Base-by-base conservation (phyloP, 2,329 filamentous ascomycete genomes). In the Nakataea oryzae region DNA sequence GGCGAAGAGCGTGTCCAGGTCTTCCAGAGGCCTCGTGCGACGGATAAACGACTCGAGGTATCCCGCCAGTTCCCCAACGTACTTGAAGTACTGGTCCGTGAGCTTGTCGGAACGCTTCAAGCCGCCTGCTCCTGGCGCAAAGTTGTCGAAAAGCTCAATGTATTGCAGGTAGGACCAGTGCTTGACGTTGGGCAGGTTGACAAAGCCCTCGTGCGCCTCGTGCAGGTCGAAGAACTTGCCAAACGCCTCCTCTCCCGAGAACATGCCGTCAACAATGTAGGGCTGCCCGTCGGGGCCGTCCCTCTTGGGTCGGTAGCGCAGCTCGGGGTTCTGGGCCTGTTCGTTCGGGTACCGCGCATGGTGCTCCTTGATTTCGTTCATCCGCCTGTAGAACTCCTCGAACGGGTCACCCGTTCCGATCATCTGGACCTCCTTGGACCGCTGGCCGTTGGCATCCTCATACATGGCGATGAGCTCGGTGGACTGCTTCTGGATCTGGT, bases 211-310 rank as follows among this genome's bases (percentile, higher is more conserved):
- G 74, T 97, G 93, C 67, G 87, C 84, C 54, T 81, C 83, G 24
- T 89, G 93, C 58, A 99, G 77, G 73, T 99, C 95, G 70, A 99
- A 90, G 75, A 91, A 99, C 68, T 91, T 89, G 56, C 95, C 95
- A 70, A 89, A 97, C 0, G 88, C 89, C 74, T 99, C 95, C 75
- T 99, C 96, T 65, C 95, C 95, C 0, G 92, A 96, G 74, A 99
- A 99, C 79, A 97, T 89, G 63, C 86, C 86, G 71, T 97, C 93
- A 58, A 97, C 87, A 61, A 93, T 85, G 56, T 84, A 85, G 4
- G 83, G 80, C 62, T 84, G 74, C 1, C 81, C 78, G 14, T 81
- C 82, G 55, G 81, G 78, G 24, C 59, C 59, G 32, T 54, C 41
- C 63, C 82, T 84, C 70, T 86, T 82, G 57, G 76, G 82, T 73